Percentiles rank a stretch among this genome's conserved stretches.
phyloP scores from a whole-genome alignment of 768 basidiomycete genomes.

The Pluteus cervinus region DNA sequence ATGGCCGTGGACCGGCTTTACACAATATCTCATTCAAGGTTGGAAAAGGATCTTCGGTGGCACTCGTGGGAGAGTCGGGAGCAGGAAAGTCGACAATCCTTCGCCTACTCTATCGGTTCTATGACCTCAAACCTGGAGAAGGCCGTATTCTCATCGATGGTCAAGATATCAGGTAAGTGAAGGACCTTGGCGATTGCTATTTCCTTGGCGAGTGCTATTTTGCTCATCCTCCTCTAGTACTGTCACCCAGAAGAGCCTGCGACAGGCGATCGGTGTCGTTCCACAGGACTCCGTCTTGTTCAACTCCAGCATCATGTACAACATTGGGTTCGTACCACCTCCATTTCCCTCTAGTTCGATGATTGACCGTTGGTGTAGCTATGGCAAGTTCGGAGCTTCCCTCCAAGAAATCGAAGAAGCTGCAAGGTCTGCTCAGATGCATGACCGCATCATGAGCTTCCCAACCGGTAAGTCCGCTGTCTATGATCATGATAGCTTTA shows the following conservation, averaged over 20 bases:
- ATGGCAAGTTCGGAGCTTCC: constrained; percentile 70
- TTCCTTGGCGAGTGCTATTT: neutral
- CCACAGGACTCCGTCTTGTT: constrained; percentile 81
- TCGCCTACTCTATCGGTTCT: constrained; percentile 88
- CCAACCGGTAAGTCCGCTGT: constrained; percentile 48
- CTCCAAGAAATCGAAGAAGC: constrained; percentile 74
- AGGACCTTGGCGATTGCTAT: neutral
- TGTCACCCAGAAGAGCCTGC: constrained; percentile 74
- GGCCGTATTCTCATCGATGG: constrained; percentile 82
- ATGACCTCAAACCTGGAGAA: constrained; percentile 77
- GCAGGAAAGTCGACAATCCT: constrained; percentile 81
- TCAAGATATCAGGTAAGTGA: constrained; percentile 58
- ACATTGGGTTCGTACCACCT: constrained; percentile 51
- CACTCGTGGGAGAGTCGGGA: constrained; percentile 82
- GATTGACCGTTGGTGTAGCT: constrained; percentile 32
- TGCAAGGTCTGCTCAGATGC: constrained; percentile 80
- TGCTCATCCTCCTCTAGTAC: constrained; percentile 36
- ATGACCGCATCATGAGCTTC: constrained; percentile 79
- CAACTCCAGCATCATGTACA: constrained; percentile 65
- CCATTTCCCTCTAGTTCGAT: neutral
- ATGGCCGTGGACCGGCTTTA: constrained; percentile 60
- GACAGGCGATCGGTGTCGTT: constrained; percentile 83
- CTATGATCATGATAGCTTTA: constrained; percentile 1
- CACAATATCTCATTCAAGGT: constrained; percentile 83
- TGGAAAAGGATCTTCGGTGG: constrained; percentile 81